Evolutionary conservation across 2,329 filamentous ascomycete genomes (phyloP).

Genomic region (Huntiella savannae): DNA sequence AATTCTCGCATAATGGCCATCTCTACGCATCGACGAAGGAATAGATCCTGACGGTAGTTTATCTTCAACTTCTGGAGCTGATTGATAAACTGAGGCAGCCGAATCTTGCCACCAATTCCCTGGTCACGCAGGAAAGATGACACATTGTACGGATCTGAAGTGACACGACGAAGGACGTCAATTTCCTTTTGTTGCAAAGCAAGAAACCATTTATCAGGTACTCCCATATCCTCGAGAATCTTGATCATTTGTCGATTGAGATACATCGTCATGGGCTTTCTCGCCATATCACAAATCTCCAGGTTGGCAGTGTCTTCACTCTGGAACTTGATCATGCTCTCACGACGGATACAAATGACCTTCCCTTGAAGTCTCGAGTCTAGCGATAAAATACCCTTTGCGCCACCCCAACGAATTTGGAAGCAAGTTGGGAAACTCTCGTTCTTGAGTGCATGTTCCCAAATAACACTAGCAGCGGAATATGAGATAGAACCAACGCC

Average conservation of each 20-base stretch:
- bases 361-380: slow-evolving; percentile 41
- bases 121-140: slow-evolving; percentile 45
- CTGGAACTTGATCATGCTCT: slow-evolving; percentile 65
- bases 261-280: slow-evolving; percentile 46
- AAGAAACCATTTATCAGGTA: slow-evolving; percentile 39
- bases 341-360: slow-evolving; percentile 38
- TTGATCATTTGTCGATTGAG: slow-evolving; percentile 73
- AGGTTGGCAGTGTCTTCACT: slow-evolving; percentile 35
- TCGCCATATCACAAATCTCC: slow-evolving; percentile 53
- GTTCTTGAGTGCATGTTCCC: slow-evolving; percentile 29
- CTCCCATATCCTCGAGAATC: slow-evolving; percentile 62
- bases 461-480: slow-evolving; percentile 39
- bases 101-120: slow-evolving; percentile 38
- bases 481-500: slow-evolving; percentile 58
- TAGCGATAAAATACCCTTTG: slow-evolving; percentile 61
- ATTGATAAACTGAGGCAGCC: slow-evolving; percentile 42
- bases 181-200: slow-evolving; percentile 45
- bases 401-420: slow-evolving; percentile 56
- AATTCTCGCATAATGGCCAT: slow-evolving; percentile 51
- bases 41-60: slow-evolving; percentile 47
- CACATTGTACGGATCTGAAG: slow-evolving; percentile 39
- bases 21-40: slow-evolving; percentile 53
- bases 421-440: slow-evolving; percentile 41
- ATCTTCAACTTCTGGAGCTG: slow-evolving; percentile 37
- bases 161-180: slow-evolving; percentile 37